phyloP scores from a whole-genome alignment of 2,329 filamentous ascomycete species.

The Scedosporium aurantiacum region DNA sequence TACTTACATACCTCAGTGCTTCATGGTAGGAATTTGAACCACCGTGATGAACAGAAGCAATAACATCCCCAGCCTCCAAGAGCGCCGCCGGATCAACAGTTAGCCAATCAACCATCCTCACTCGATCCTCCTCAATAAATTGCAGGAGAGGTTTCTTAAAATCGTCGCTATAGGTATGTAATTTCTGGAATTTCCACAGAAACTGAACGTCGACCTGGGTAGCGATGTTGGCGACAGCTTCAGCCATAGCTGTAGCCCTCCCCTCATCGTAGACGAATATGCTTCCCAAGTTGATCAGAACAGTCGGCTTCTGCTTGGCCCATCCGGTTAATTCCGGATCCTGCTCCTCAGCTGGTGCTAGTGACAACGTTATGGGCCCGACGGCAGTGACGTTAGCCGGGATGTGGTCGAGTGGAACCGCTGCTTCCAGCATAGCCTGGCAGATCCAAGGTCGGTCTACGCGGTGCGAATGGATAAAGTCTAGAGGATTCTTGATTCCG shows the following conservation, averaged over 20 bases:
- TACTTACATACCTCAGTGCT: constrained; percentile 25
- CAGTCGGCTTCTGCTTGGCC: constrained; percentile 28
- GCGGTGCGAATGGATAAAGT: constrained; percentile 13
- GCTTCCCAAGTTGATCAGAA: constrained; percentile 38
- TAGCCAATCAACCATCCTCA: constrained; percentile 19
- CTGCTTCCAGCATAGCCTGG: constrained; percentile 15
- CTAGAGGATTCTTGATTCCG: constrained; percentile 15
- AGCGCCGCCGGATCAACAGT: constrained; percentile 20
- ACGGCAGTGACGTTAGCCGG: constrained; percentile 17
- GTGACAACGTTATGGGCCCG: constrained; percentile 34
- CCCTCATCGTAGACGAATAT: constrained; percentile 17
- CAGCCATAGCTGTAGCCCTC: constrained; percentile 16
- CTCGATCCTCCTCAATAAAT: constrained; percentile 13
- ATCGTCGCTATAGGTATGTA: constrained; percentile 9
- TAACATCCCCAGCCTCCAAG: constrained; percentile 22
- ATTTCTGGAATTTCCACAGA: constrained; percentile 21
- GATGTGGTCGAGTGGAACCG: constrained; percentile 25
- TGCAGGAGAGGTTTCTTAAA: constrained; percentile 8
- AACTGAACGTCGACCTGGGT: constrained; percentile 16
- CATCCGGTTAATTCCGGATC: constrained; percentile 31
- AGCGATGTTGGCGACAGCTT: constrained; percentile 13
- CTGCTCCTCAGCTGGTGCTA: constrained; percentile 21
- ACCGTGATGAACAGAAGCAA: constrained; percentile 26
- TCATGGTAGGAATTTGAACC: constrained; percentile 32
- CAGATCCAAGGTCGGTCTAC: constrained; percentile 16